These are phyloP conservation scores for Rhodomyrtus psidioides DNA, from an alignment of 441 rosid species.

Conservation along the genomic window DNA sequence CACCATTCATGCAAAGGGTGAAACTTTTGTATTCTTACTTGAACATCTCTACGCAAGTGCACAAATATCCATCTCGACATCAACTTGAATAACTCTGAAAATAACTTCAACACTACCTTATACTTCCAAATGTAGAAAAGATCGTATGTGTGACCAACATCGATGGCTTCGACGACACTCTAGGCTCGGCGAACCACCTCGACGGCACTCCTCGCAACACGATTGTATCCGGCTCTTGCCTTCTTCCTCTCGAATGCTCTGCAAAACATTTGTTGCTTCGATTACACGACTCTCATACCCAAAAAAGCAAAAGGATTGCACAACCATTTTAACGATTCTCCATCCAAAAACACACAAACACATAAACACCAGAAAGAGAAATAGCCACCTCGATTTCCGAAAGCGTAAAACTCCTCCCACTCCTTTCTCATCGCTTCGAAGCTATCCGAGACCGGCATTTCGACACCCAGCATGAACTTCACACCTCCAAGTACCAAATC, in stretches of 20 bases:
- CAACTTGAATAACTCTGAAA: not conserved
- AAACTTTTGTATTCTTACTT: not conserved
- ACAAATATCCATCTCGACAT: not conserved
- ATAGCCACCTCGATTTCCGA: constrained; percentile 40
- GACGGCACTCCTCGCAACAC: constrained; percentile 73
- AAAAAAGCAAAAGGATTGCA: not conserved
- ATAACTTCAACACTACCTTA: constrained; percentile 36
- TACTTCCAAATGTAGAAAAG: constrained; percentile 78
- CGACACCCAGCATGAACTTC: constrained; percentile 55
- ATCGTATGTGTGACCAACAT: constrained; percentile 85
- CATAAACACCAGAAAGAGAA: not conserved
- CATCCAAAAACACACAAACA: not conserved
- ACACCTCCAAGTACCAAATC: constrained; percentile 79
- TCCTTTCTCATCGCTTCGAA: constrained; percentile 63
- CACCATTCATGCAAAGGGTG: not conserved
- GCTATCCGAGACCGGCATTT: constrained; percentile 56
- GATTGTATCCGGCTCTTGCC: constrained; percentile 72
- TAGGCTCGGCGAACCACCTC: constrained; percentile 93
- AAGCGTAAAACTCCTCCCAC: constrained; percentile 72
- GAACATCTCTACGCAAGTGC: not conserved
- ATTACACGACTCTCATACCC: not conserved
- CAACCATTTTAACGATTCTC: not conserved
- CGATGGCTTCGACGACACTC: constrained; percentile 92
- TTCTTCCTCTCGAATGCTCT: constrained; percentile 62
- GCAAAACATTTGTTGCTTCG: not conserved